phyloP scores from a whole-genome alignment of 2,329 filamentous ascomycete genomes.

The Remersonia thermophila region DNA sequence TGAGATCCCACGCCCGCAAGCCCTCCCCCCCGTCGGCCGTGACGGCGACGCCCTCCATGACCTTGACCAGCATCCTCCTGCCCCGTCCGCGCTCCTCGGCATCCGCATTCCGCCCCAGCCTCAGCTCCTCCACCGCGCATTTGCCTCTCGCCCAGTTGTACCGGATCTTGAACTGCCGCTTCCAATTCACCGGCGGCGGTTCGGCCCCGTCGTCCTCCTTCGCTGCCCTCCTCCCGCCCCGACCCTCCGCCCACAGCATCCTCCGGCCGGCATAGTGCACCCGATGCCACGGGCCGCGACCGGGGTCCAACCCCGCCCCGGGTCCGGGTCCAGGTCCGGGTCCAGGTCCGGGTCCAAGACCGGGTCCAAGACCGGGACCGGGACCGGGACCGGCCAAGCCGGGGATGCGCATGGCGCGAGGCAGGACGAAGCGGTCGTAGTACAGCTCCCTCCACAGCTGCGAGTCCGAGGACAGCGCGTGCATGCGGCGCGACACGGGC shows the following conservation, averaged over 20 bases:
- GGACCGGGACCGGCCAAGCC: constrained; percentile 35
- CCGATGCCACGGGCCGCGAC: constrained; percentile 20
- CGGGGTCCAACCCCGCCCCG: neutral
- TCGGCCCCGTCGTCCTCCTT: constrained; percentile 31
- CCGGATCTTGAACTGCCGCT: constrained; percentile 72
- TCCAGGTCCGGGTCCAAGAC: too few relatives aligned
- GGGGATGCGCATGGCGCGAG: constrained; percentile 63
- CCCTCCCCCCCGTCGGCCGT: constrained; percentile 60
- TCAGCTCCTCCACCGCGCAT: constrained; percentile 68
- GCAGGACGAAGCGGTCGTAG: constrained; percentile 75
- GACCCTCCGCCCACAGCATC: constrained; percentile 34
- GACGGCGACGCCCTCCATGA: constrained; percentile 64
- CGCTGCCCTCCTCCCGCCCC: constrained; percentile 18
- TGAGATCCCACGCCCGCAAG: constrained; percentile 67
- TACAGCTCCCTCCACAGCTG: constrained; percentile 88
- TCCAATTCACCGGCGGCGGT: constrained; percentile 57
- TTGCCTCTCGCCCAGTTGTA: constrained; percentile 84
- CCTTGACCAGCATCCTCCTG: constrained; percentile 59
- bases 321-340: too few relatives aligned
- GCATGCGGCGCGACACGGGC: constrained; percentile 63
- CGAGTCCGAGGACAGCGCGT: constrained; percentile 61
- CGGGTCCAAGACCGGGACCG: constrained; percentile 9
- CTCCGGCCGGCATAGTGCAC: constrained; percentile 33
- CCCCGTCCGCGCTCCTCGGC: constrained; percentile 29
- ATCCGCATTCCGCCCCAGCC: constrained; percentile 22